phyloP scores from a whole-genome alignment of 768 basidiomycete species.

The Hypholoma fasciculare region DNA sequence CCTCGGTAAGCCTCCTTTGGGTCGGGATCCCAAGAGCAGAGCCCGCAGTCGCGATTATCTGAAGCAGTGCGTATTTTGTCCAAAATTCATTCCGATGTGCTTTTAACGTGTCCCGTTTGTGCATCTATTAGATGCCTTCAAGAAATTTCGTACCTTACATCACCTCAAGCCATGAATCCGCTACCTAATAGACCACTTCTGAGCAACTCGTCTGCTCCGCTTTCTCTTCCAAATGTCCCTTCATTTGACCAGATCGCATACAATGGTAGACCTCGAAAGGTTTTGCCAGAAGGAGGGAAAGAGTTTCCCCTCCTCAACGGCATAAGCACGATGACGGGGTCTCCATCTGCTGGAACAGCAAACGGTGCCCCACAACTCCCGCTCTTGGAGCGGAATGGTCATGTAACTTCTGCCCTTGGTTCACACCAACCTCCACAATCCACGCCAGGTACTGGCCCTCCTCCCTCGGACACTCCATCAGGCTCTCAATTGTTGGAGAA shows the following conservation, averaged over 20 bases:
- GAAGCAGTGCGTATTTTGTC: slow-evolving; percentile 74
- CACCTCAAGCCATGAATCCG: slow-evolving; percentile 96
- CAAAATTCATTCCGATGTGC: not conserved
- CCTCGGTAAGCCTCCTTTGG: slow-evolving; percentile 71
- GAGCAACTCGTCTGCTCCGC: slow-evolving; percentile 61
- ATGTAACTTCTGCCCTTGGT: slow-evolving; percentile 37
- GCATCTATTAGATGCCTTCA: slow-evolving; percentile 75
- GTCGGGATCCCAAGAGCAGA: slow-evolving; percentile 93
- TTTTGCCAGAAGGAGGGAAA: slow-evolving; percentile 73
- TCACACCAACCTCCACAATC: slow-evolving; percentile 38
- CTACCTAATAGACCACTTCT: slow-evolving; percentile 83
- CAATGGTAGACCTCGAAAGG: slow-evolving; percentile 80
- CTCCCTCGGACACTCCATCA: slow-evolving; percentile 24
- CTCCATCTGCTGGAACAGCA: slow-evolving; percentile 48
- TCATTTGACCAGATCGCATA: slow-evolving; percentile 74
- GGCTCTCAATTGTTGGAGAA: slow-evolving; percentile 37
- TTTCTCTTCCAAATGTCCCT: slow-evolving; percentile 70
- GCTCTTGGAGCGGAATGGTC: slow-evolving; percentile 53
- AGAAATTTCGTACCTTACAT: slow-evolving; percentile 97
- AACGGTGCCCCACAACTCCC: slow-evolving; percentile 37
- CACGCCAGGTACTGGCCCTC: slow-evolving; percentile 35
- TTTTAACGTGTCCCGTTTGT: not conserved
- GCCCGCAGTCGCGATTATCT: slow-evolving; percentile 95
- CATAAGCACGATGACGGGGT: slow-evolving; percentile 51
- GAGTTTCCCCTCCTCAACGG: slow-evolving; percentile 71